Conservation (phyloP, 257 asterid genomes). For the Leptodermis oblonga region DNA sequence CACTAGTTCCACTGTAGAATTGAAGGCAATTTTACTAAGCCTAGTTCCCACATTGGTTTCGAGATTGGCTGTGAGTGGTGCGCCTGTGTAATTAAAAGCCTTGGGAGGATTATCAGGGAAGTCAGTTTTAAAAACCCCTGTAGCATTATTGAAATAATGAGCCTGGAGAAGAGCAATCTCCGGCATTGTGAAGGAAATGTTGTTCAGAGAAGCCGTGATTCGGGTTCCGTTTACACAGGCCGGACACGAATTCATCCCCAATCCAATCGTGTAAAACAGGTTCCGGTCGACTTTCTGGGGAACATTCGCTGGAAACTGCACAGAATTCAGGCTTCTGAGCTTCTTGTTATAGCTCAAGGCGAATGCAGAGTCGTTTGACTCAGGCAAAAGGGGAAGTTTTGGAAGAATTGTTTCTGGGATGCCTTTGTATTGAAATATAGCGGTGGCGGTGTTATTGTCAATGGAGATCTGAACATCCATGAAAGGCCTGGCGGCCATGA, state of each 20-base stretch:
- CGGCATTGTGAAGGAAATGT: conserved; percentile 31
- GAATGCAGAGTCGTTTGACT: conserved; percentile 36
- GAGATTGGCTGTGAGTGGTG: conserved; percentile 49
- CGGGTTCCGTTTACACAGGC: conserved; percentile 37
- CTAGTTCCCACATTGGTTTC: conserved; percentile 11
- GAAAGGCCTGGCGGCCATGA: conserved; percentile 51
- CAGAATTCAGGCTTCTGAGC: conserved; percentile 38
- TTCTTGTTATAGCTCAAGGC: conserved; percentile 35
- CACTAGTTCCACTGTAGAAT: conserved; percentile 23
- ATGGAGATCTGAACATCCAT: conserved; percentile 44
- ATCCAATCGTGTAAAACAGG: conserved; percentile 42
- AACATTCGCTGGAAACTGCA: conserved; percentile 43
- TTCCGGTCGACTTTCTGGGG: conserved; percentile 44
- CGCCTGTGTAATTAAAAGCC: conserved; percentile 40
- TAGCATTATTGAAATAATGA: conserved; percentile 26
- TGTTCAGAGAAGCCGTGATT: conserved; percentile 34
- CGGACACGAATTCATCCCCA: conserved; percentile 49
- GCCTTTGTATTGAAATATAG: conserved; percentile 45
- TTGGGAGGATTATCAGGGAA: conserved; percentile 34
- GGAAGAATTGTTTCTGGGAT: conserved; percentile 31
- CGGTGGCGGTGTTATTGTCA: conserved; percentile 53
- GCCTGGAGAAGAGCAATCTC: conserved; percentile 31
- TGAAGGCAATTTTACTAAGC: conserved; percentile 18
- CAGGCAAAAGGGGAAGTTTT: conserved; percentile 36
- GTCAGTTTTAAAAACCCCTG: conserved; percentile 24